Evolutionary conservation across 768 basidiomycete genomes (phyloP).

Genomic region (Mycena pura): DNA sequence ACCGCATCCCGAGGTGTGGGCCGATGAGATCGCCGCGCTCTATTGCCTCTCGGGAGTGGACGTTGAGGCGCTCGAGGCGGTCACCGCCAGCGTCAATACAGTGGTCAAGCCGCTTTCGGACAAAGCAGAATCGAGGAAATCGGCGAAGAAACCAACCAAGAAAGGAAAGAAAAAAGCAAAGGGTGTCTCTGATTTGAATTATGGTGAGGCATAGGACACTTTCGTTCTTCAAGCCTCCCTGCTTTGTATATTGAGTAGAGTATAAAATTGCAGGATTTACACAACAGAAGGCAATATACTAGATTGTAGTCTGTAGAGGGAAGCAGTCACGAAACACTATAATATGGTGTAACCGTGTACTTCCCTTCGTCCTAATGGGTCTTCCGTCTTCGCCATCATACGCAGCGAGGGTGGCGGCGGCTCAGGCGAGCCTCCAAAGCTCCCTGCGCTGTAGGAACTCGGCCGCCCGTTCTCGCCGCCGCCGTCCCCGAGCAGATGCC

Average conservation of each 20-base stretch:
- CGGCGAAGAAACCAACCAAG: constrained; percentile 8
- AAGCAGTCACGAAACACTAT: too few relatives aligned
- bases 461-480: neutral
- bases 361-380: too few relatives aligned
- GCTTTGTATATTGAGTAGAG: too few relatives aligned
- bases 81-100: constrained; percentile 16
- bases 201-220: too few relatives aligned
- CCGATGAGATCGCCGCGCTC: constrained; percentile 71
- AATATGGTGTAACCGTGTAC: too few relatives aligned
- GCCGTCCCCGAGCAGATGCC: constrained; percentile 5
- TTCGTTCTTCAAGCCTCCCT: too few relatives aligned
- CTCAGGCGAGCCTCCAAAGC: constrained; percentile 13
- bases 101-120: constrained; percentile 16
- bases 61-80: constrained; percentile 8
- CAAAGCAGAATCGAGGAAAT: constrained; percentile 11
- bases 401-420: constrained; percentile 1
- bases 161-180: constrained; percentile 22
- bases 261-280: too few relatives aligned
- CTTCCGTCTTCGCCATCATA: constrained; percentile 18
- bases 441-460: constrained; percentile 22
- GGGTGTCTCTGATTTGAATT: too few relatives aligned
- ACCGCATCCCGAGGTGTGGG: constrained; percentile 72
- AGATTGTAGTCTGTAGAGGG: too few relatives aligned
- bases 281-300: too few relatives aligned
- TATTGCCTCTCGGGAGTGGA: constrained; percentile 45